Evolutionary conservation across 495 filamentous ascomycete genomes (phyloP), one percentile per base, ranked within the genome.

Genomic region (Viridothelium virens): DNA sequence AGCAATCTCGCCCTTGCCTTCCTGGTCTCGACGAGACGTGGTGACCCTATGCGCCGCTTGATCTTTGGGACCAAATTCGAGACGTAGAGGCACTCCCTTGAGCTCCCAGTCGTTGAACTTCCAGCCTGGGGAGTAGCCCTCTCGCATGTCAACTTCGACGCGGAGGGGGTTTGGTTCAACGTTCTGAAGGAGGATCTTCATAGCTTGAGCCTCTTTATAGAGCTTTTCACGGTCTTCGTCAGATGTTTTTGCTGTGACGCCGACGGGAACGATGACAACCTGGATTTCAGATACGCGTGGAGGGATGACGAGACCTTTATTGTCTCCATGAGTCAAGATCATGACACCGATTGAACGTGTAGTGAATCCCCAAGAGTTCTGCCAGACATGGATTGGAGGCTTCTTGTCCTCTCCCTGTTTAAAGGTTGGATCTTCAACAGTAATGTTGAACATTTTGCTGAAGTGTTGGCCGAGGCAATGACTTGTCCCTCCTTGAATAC

Each of bases 51-150:
- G 61, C 70, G 91, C 90, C 50, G 87, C 89, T 2, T 87, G 86
- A 74, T 97, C 94, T 76, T 94, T 94, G 61, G 94, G 94, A 46
- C 95, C 95, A 74, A 95, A 94, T 76, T 97, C 94, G 61, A 98
- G 81, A 46, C 95, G 91, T 38, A 98, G 80, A 16, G 95, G 94
- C 14, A 97, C 87, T 75, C 94, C 94, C 77, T 91, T 92, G 66
- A 96, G 81, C 77, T 98, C 95, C 89, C 89, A 96, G 78, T 97
- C 90, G 80, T 94, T 94, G 83, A 97, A 97, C 77, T 98, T 97
- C 85, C 87, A 96, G 68, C 90, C 93, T 14, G 94, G 91, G 66
- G 90, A 92, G 80, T 96, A 92, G 66, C 85, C 87, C 7, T 96
- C 91, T 50, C 94, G 86, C 68, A 82, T 79, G 75, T 98, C 94